Conservation (phyloP, 768 basidiomycete genomes). For the Amanita pallidorosea region DNA sequence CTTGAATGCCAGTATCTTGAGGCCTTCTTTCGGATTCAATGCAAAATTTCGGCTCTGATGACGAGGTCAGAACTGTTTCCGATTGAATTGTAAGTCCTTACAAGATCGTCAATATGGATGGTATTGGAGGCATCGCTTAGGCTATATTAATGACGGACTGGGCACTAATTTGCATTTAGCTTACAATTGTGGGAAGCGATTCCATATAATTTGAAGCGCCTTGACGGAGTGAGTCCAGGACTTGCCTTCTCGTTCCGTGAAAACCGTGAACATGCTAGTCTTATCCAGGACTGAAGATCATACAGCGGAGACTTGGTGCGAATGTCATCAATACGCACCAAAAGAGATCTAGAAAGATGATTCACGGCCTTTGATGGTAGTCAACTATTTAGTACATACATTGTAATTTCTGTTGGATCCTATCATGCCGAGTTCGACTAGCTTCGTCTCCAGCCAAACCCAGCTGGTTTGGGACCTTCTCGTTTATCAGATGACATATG, state of each 20-base stretch:
- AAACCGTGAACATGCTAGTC: conserved; percentile 83
- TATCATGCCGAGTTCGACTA: conserved; percentile 80
- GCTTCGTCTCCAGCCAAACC: conserved; percentile 83
- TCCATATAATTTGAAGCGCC: conserved; percentile 79
- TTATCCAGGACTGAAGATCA: conserved; percentile 61
- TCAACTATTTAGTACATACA: conserved; percentile 22
- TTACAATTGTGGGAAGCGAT: conserved; percentile 73
- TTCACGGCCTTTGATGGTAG: neutral
- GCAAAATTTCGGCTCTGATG: conserved; percentile 74
- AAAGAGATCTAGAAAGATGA: conserved; percentile 42
- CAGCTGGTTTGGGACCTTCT: conserved; percentile 81
- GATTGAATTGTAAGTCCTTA: conserved; percentile 17
- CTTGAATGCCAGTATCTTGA: conserved; percentile 79
- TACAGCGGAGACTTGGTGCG: neutral
- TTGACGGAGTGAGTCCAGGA: conserved; percentile 77
- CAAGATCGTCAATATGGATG: conserved; percentile 82
- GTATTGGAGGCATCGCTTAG: conserved; percentile 58
- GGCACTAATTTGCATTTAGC: conserved; percentile 9
- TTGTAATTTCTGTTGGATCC: conserved; percentile 63
- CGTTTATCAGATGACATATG: neutral
- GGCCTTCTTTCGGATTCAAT: conserved; percentile 71
- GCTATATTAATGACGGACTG: neutral
- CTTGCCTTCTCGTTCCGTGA: conserved; percentile 60
- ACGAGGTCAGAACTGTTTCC: conserved; percentile 2
- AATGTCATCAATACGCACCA: conserved; percentile 23